A percentile compares a stretch with the other conserved stretches of the same genome.
Evolutionary conservation across 1,284 basidiomycete species (phyloP).

Genomic region (Microbotryum scabiosae): DNA sequence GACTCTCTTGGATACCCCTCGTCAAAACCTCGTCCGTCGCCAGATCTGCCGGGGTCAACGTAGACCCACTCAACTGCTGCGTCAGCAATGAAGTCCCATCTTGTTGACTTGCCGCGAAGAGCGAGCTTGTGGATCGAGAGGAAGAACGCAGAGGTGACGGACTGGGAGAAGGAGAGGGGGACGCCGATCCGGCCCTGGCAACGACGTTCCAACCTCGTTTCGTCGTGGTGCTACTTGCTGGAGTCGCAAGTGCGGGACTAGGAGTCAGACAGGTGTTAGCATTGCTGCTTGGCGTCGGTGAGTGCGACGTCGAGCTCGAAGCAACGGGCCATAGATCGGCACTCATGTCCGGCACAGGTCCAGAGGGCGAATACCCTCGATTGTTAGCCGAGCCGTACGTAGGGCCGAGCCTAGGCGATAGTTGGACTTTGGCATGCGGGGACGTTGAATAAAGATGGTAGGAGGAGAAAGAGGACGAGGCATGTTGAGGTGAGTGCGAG

Average conservation of each 20-base stretch:
- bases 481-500: constrained; percentile 2
- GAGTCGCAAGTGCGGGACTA: not conserved
- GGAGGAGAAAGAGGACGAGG: constrained; percentile 12
- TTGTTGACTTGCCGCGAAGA: not conserved
- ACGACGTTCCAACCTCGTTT: not conserved
- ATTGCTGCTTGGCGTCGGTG: not conserved
- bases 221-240: not conserved
- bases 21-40: not conserved
- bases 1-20: not conserved
- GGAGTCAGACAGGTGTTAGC: not conserved
- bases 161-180: not conserved
- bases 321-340: constrained; percentile 20
- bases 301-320: not conserved
- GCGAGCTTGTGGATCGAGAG: not conserved
- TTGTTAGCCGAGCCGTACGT: constrained; percentile 14
- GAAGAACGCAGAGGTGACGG: not conserved
- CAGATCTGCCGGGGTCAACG: not conserved
- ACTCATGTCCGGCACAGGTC: constrained; percentile 20
- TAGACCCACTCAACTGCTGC: constrained; percentile 3
- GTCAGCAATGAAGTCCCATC: constrained; percentile 6
- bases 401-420: constrained; percentile 27
- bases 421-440: constrained; percentile 21
- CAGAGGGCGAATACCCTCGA: not conserved
- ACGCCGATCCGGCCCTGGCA: constrained; percentile 24
- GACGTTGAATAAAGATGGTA: not conserved